A percentile compares a stretch with the other conserved stretches of the same genome.
phyloP scores from a whole-genome alignment of 1,284 basidiomycete genomes.

The Coriolopsis trogii region DNA sequence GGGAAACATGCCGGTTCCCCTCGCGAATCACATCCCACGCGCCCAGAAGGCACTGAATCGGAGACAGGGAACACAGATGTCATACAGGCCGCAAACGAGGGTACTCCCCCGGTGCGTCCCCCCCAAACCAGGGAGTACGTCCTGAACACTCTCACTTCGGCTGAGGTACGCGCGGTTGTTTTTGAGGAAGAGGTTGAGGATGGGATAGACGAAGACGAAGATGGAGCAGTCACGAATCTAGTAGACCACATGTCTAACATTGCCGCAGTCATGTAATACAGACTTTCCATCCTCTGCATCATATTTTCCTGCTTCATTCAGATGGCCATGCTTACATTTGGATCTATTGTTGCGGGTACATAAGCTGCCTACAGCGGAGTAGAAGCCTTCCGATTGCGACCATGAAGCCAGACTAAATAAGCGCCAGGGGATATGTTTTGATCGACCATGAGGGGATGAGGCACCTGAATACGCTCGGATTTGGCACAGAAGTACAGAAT shows the following conservation, averaged over 20 bases:
- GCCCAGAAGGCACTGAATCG: background rate
- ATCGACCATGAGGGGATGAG: no score
- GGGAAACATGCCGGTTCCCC: conserved; percentile 1
- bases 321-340: background rate
- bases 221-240: background rate
- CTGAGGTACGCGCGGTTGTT: background rate
- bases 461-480: no score
- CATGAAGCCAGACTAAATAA: no score
- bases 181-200: background rate
- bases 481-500: no score
- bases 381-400: no score
- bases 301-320: background rate
- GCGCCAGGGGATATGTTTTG: background rate
- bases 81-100: background rate
- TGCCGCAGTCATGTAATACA: background rate
- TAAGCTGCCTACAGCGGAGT: no score
- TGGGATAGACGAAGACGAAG: background rate
- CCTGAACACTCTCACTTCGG: background rate
- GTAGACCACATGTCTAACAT: background rate
- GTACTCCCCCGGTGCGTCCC: background rate
- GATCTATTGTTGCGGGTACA: background rate
- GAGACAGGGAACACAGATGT: background rate
- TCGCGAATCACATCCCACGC: background rate
- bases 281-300: no score
- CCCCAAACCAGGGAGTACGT: background rate